These are phyloP conservation scores for Fennellomyces sp. DNA, from an alignment of 371 early-diverging fungal genomes.

Conservation along the genomic window DNA sequence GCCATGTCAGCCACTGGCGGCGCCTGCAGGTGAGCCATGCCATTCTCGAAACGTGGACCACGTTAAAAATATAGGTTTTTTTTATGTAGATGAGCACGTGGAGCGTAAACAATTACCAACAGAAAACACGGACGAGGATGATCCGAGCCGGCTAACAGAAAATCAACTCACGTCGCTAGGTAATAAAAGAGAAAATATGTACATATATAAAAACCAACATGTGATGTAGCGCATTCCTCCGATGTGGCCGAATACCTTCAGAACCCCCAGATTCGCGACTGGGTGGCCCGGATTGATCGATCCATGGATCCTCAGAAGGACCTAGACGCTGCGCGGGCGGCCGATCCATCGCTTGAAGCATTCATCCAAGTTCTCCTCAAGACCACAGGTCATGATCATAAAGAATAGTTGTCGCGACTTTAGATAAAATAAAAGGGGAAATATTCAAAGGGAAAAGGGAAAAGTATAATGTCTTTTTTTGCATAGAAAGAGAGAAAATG, in stretches of 20 bases:
- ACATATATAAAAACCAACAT: background rate
- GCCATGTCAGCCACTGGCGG: background rate
- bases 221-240: constrained; percentile 25
- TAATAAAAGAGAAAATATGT: background rate
- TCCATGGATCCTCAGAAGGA: constrained; percentile 30
- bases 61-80: background rate
- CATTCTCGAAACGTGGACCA: background rate
- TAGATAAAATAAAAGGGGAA: background rate
- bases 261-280: constrained; percentile 31
- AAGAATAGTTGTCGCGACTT: constrained; percentile 6
- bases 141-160: background rate
- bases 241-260: constrained; percentile 34
- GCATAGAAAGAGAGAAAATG: background rate
- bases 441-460: background rate
- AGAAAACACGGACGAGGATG: constrained; percentile 1
- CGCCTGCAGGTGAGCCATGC: background rate
- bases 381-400: constrained; percentile 6
- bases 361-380: constrained; percentile 14
- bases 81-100: background rate
- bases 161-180: constrained; percentile 9
- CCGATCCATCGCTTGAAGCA: constrained; percentile 15
- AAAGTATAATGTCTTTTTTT: background rate
- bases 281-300: constrained; percentile 26
- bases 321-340: constrained; percentile 6
- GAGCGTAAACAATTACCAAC: constrained; percentile 6